Evolutionary conservation across 495 filamentous ascomycete species (phyloP), one percentile per base, ranked within the genome.

Genomic region (Hypoxylon intermedium): DNA sequence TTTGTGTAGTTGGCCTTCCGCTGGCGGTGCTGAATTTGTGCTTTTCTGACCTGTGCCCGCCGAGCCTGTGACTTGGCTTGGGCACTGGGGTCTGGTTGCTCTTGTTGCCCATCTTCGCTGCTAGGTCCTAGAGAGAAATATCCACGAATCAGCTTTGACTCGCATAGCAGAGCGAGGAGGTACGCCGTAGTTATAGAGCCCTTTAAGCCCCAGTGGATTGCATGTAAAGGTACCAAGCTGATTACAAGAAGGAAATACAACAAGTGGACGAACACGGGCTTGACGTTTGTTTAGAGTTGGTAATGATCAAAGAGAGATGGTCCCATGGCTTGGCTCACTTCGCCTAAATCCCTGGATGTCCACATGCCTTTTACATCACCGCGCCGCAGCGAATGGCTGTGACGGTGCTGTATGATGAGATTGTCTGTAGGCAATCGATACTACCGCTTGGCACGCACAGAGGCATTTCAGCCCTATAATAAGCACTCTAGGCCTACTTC

Each of bases 1-100:
- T 76, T 77, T 52, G 79, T 72, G 64, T 82, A 78, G 67, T 82
- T 78, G 18, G 75, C 75, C 61, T 83, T 82, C 23, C 78, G 74
- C 60, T 82, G 76, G 4, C 79, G 77, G 56, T 83, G 80, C 58
- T 79, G 75, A 38, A 74, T 75, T 66, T 83, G 80, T 1, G 80
- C 79, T 50, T 74, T 78, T 18, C 79, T 66, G 42, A 83, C 80
- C 43, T 83, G 80, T 5, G 73, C 73, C 5, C 80, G 70, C 4
- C 79, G 71, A 9, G 70, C 61, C 55, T 77, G 70, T 34, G 75
- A 66, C 50, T 76, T 77, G 16, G 70, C 65, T 44, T 62, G 52
- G 13, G 49, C 13, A 20, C 21, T 30, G 2, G 30, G 20, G 38
- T 59, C 54, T 33, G 36, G 34, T 9, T 55, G 16, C 28, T 53